These are phyloP conservation scores for Ascochyta rabiei DNA, from an alignment of 2,329 filamentous ascomycete species.

Conservation along the genomic window DNA sequence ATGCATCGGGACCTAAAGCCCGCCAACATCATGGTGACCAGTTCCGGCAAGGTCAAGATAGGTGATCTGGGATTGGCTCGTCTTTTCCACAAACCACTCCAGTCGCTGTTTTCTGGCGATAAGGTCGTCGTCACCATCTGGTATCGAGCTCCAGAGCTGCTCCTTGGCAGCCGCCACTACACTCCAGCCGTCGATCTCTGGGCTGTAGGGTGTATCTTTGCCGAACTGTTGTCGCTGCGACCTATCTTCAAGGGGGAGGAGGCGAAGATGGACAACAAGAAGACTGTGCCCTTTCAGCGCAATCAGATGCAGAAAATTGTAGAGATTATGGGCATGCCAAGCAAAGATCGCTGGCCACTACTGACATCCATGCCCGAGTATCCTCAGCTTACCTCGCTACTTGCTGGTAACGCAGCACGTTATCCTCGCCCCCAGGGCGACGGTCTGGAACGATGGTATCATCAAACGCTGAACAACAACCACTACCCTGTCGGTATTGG, in stretches of 20 bases:
- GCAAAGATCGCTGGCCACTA: conserved; percentile 86
- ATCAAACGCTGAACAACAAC: conserved; percentile 55
- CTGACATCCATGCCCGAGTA: conserved; percentile 88
- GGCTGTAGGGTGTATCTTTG: conserved; percentile 98
- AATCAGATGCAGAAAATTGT: conserved; percentile 99
- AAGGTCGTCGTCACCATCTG: conserved; percentile 99
- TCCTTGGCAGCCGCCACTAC: conserved; percentile 93
- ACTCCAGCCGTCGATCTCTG: conserved; percentile 96
- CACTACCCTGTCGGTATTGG: conserved; percentile 51
- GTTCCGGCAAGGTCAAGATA: conserved; percentile 86
- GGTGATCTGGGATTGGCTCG: conserved; percentile 92
- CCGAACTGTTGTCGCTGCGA: conserved; percentile 84
- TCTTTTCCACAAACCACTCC: conserved; percentile 90
- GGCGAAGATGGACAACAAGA: conserved; percentile 98
- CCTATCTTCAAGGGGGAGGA: conserved; percentile 99
- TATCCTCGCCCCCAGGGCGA: conserved; percentile 56
- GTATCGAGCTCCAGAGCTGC: conserved; percentile 94
- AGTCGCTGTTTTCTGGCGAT: conserved; percentile 89
- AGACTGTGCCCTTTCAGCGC: conserved; percentile 93
- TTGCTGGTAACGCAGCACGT: conserved; percentile 51
- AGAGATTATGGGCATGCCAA: conserved; percentile 91
- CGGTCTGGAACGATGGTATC: conserved; percentile 72
- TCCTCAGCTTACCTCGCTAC: conserved; percentile 65
- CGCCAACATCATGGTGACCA: conserved; percentile 98
- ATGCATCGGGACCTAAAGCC: conserved; percentile 96